These are phyloP conservation scores for Fusarium marasasianum DNA, from an alignment of 2,329 filamentous ascomycete species.

Conservation along the genomic window DNA sequence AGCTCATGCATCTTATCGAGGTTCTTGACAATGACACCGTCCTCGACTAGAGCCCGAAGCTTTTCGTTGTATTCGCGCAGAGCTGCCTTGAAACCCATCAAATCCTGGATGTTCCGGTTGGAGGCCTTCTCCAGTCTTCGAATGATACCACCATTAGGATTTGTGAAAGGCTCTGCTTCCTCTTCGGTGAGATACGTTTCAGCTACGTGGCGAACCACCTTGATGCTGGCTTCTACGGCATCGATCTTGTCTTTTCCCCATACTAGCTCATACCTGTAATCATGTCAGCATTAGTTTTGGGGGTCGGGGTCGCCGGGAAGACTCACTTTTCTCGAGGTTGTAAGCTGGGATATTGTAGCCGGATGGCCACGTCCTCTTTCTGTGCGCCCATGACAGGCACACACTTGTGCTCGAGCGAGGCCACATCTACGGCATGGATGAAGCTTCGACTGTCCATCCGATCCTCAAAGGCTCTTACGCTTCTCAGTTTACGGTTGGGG, in stretches of 20 bases:
- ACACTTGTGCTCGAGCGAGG: constrained; percentile 60
- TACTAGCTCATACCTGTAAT: constrained; percentile 67
- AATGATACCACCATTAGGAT: constrained; percentile 77
- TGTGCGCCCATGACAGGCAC: constrained; percentile 60
- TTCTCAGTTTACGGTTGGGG: constrained; percentile 57
- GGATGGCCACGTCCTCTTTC: constrained; percentile 66
- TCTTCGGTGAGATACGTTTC: constrained; percentile 81
- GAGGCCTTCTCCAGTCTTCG: constrained; percentile 80
- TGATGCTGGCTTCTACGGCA: constrained; percentile 76
- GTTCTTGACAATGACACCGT: constrained; percentile 77
- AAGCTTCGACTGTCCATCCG: constrained; percentile 55
- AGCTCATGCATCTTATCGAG: constrained; percentile 75
- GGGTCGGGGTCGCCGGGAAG: neutral
- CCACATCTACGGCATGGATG: constrained; percentile 68
- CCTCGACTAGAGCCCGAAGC: constrained; percentile 70
- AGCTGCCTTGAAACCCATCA: constrained; percentile 75
- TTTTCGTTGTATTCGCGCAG: constrained; percentile 81
- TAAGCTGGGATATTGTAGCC: constrained; percentile 85
- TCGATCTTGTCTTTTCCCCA: constrained; percentile 83
- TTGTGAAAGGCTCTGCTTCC: constrained; percentile 72
- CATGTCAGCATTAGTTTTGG: constrained; percentile 27
- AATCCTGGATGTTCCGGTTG: constrained; percentile 70
- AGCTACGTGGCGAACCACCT: constrained; percentile 74
- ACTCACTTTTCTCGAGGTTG: constrained; percentile 73
- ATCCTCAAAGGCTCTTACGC: constrained; percentile 57